Evolutionary conservation across 176 grass and related monocot species (phyloP).

Genomic region (Avena sativa): DNA sequence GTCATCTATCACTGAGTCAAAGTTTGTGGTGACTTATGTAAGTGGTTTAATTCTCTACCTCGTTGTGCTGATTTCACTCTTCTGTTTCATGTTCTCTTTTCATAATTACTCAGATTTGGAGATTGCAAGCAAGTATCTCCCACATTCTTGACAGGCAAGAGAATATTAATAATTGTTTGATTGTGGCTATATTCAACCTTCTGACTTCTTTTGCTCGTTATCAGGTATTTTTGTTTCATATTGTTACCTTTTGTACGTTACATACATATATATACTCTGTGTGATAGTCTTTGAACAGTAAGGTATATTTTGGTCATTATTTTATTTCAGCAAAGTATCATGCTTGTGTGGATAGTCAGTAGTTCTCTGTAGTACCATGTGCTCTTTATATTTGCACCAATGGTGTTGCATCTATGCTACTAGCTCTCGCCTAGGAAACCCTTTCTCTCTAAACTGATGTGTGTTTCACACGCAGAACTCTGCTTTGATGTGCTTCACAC

Average conservation of each 20-base stretch:
- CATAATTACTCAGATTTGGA: slow-evolving; percentile 53
- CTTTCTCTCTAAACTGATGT: no score
- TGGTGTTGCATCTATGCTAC: no score
- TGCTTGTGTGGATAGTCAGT: neutral
- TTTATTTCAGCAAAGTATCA: neutral
- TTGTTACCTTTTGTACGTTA: neutral
- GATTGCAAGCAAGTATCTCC: slow-evolving; percentile 56
- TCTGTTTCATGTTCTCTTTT: slow-evolving; percentile 25
- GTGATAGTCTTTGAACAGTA: neutral
- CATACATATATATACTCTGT: neutral
- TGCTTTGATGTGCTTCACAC: no score
- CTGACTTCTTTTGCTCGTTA: slow-evolving; percentile 74
- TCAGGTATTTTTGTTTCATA: slow-evolving; percentile 65
- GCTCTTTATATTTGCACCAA: neutral
- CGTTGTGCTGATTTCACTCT: slow-evolving; percentile 8
- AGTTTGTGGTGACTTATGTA: slow-evolving; percentile 25
- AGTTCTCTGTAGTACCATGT: neutral
- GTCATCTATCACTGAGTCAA: neutral
- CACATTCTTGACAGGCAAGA: slow-evolving; percentile 60
- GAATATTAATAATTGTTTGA: slow-evolving; percentile 52
- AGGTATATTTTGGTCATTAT: neutral
- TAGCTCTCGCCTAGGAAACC: no score
- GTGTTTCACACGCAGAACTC: no score
- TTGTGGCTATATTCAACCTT: slow-evolving; percentile 69
- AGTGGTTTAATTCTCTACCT: slow-evolving; percentile 12